A percentile compares a stretch with the other conserved stretches of the same genome.
Evolutionary conservation across 2,329 filamentous ascomycete genomes (phyloP).

Genomic region (Colletotrichum euphorbiae): DNA sequence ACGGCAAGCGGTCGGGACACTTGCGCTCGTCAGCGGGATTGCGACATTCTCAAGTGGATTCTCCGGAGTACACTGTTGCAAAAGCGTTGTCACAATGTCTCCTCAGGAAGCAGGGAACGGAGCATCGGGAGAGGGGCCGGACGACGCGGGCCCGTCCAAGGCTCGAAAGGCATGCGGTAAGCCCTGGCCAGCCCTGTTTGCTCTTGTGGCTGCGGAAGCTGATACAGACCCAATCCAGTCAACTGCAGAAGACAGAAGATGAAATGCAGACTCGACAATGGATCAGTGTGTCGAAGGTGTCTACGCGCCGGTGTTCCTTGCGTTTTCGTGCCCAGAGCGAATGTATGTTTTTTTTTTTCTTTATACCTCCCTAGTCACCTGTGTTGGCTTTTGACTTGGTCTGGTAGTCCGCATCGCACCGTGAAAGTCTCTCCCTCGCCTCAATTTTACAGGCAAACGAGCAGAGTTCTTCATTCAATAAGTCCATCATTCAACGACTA

Average conservation of each 20-base stretch:
- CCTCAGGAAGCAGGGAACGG: conserved; percentile 4
- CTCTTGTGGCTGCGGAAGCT: conserved; percentile 18
- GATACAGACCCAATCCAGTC: conserved; percentile 39
- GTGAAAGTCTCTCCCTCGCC: conserved; percentile 36
- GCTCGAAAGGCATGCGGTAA: conserved; percentile 48
- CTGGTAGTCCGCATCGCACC: conserved; percentile 36
- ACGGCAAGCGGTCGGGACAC: background rate
- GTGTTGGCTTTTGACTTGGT: background rate
- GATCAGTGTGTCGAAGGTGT: conserved; percentile 50
- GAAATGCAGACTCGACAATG: conserved; percentile 52
- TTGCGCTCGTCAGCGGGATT: background rate
- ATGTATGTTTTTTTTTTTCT: conserved; percentile 46
- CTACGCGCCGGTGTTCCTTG: conserved; percentile 51
- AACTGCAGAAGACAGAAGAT: conserved; percentile 49
- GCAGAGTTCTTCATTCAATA: conserved; percentile 37
- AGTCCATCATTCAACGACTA: conserved; percentile 41
- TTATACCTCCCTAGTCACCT: background rate
- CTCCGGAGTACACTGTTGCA: background rate
- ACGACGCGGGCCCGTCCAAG: conserved; percentile 41
- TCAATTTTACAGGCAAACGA: conserved; percentile 37
- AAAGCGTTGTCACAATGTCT: conserved; percentile 3
- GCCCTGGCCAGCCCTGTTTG: conserved; percentile 4
- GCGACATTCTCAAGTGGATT: conserved; percentile 14
- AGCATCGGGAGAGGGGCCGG: conserved; percentile 13
- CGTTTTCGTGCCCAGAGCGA: conserved; percentile 54